Base-by-base conservation (phyloP, 345 rosid genomes). In the Hibiscus tridactylites region DNA sequence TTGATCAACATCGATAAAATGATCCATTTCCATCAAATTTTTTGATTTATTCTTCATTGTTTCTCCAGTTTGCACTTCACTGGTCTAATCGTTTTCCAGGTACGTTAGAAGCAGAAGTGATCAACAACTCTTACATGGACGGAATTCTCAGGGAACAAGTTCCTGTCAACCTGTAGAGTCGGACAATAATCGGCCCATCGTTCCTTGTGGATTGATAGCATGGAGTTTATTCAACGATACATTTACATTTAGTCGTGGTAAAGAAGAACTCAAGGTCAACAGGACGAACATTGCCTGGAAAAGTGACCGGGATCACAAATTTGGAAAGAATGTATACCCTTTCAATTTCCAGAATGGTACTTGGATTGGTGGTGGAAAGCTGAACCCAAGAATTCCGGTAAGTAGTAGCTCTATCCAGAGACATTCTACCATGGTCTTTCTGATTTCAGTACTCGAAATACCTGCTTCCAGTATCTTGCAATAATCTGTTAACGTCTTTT, bases 201-300 rank as follows among this genome's bases (percentile, higher is more conserved):
- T 89, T 71, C 97, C 95, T 71, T 91, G 97, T 70, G 97, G 97
- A 75, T 77, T 91, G 73, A 79, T 88, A 58, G 89, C 97, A 11
- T 91, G 97, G 97, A 89, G 97, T 85, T 83, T 91, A 78, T 91
- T 91, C 83, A 91, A 91, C 65, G 97, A 91, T 72, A 86, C 95
- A 16, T 91, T 84, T 58, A 72, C 70, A 52, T 85, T 91, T 81
- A 65, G 74, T 73, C 92, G 86, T 57, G 82, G 81, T 37, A 76
- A 65, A 16, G 46, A 21, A 8, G 76, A 88, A 74, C 67, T 91
- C 74, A 76, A 58, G 58, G 81, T 89, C 70, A 85, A 76, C 71
- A 76, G 90, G 74, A 83, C 83, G 67, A 88, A 91, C 67, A 89
- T 91, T 70, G 82, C 95, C 16, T 91, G 97, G 95, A 79, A 81